These are phyloP conservation scores for Trichoderma polysporum DNA, from an alignment of 2,329 filamentous ascomycete species.

Conservation along the genomic window DNA sequence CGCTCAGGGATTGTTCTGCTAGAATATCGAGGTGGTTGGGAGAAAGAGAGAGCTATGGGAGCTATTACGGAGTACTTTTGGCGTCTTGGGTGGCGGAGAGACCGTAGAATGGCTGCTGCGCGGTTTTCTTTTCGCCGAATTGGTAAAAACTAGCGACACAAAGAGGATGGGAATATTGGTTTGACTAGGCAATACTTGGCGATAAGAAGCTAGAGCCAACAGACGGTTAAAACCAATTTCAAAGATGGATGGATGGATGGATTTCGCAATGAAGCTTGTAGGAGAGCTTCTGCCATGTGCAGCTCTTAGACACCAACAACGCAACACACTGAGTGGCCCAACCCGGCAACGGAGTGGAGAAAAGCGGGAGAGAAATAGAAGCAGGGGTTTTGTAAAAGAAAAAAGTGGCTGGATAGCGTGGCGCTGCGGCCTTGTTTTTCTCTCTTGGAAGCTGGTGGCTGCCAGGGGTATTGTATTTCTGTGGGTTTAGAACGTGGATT, in stretches of 20 bases:
- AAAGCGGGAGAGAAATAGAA: no score
- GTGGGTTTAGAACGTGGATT: background rate
- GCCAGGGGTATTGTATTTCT: background rate
- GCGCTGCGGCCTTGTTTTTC: background rate
- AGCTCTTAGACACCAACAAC: background rate
- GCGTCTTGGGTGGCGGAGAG: background rate
- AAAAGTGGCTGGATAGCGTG: conserved; percentile 1
- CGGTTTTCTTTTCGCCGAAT: background rate
- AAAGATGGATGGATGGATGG: background rate
- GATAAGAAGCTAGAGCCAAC: background rate
- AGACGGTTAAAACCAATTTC: background rate
- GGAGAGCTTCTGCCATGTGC: no score
- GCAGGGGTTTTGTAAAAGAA: background rate
- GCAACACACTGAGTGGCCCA: background rate
- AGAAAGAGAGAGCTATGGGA: background rate
- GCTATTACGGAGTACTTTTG: background rate
- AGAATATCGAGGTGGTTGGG: conserved; percentile 21
- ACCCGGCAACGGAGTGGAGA: background rate
- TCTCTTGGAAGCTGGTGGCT: background rate
- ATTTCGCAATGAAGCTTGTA: background rate
- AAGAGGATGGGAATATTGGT: background rate
- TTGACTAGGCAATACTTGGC: background rate
- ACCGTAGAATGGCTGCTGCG: background rate
- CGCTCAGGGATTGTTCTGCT: background rate
- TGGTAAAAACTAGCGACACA: background rate